phyloP scores from a whole-genome alignment of 2,329 filamentous ascomycete species.

The Fusarium luffae region DNA sequence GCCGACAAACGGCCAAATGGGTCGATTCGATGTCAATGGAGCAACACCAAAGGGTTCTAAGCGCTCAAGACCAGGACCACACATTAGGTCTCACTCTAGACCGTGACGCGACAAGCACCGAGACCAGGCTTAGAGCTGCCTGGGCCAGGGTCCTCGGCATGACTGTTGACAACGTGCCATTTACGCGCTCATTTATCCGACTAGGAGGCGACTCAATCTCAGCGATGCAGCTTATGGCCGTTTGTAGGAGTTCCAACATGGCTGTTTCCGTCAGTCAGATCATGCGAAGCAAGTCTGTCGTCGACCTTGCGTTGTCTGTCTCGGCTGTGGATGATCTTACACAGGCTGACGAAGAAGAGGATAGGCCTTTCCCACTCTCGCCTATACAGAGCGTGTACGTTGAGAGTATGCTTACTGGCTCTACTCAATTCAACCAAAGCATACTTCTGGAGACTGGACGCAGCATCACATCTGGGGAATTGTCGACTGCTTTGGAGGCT shows the following conservation, averaged over 20 bases:
- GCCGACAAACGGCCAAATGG: background rate
- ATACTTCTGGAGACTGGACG: constrained; percentile 16
- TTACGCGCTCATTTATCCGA: constrained; percentile 32
- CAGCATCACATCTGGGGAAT: background rate
- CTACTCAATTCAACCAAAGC: constrained; percentile 38
- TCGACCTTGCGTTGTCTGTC: constrained; percentile 31
- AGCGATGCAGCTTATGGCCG: constrained; percentile 37
- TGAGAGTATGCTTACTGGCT: background rate
- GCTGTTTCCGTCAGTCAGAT: constrained; percentile 33
- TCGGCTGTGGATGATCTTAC: background rate
- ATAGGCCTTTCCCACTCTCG: background rate
- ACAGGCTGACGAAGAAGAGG: constrained; percentile 2
- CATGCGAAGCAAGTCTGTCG: constrained; percentile 37
- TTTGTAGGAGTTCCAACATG: constrained; percentile 30
- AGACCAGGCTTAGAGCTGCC: constrained; percentile 21
- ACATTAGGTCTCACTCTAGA: background rate
- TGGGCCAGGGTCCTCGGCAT: constrained; percentile 28
- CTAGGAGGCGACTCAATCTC: constrained; percentile 40
- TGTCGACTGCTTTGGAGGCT: constrained; percentile 5
- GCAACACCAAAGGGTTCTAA: constrained; percentile 6
- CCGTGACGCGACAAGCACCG: constrained; percentile 12
- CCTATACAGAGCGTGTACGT: constrained; percentile 36
- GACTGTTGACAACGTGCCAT: constrained; percentile 11
- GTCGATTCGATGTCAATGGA: constrained; percentile 17
- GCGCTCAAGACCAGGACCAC: constrained; percentile 10